Base-by-base conservation (phyloP, 257 asterid genomes). In the Solanum gracilifrons region DNA sequence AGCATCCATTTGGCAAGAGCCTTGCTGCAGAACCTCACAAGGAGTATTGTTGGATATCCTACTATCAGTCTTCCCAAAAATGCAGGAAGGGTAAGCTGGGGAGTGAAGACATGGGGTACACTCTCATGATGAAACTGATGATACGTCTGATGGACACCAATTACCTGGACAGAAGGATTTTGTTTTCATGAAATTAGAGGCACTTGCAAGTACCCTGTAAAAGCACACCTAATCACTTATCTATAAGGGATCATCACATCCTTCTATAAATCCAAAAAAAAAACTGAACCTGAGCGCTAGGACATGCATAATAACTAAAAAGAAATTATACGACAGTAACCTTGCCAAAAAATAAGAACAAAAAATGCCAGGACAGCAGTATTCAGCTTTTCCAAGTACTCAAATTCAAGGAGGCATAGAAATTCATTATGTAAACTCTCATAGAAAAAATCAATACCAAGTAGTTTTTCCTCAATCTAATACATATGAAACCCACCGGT, bases 1-100 rank as follows among this genome's bases (percentile, higher is more conserved):
- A 97, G 95, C 90, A 92, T 93, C 98, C 99, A 93, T 92, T 94
- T 96, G 71, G 98, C 93, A 41, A 97, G 93, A 86, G 96, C 98
- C 92, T 97, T 96, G 92, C 97, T 94, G 86, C 99, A 95, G 88
- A 91, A 96, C 93, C 96, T 97, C 85, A 95, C 98, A 1, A 97
- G 85, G 84, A 97, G 95, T 89, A 97, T 97, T 2, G 97, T 94
- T 11, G 99, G 94, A 91, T 96, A 92, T 84, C 99, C 99, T 86
- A 97, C 89, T 41, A 95, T 92, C 87, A 95, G 85, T 93, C 99
- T 92, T 66, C 95, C 95, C 80, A 91, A 84, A 89, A 96, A 95
- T 32, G 92, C 92, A 43, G 87, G 91, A 82, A 92, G 8, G 12
- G 93, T 43, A n/a, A 97, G 95, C 83, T 94, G 91, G 58, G 96